Conservation (phyloP, 2,329 filamentous ascomycete genomes). For the Talaromyces funiculosus region DNA sequence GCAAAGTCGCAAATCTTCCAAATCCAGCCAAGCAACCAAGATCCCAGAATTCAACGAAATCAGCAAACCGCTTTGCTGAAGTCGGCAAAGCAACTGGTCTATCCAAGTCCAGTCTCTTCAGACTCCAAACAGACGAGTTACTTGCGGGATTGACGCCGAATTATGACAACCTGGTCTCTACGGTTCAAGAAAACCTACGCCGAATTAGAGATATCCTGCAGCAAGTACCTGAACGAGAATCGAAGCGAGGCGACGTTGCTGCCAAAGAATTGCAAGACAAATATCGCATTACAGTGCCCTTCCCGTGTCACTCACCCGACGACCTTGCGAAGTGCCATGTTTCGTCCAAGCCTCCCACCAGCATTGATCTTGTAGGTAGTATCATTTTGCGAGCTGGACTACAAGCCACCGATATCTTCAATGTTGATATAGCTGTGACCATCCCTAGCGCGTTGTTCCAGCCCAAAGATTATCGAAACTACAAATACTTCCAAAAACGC, state of each 20-base stretch:
- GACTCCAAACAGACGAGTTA: constrained; percentile 61
- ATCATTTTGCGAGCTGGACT: constrained; percentile 71
- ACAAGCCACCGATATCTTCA: constrained; percentile 50
- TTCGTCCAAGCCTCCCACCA: constrained; percentile 66
- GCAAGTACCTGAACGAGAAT: constrained; percentile 46
- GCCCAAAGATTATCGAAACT: constrained; percentile 88
- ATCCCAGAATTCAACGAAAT: not conserved
- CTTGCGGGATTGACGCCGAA: constrained; percentile 53
- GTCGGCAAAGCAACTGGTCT: constrained; percentile 43
- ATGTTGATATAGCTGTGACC: constrained; percentile 77
- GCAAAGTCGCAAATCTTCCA: not conserved
- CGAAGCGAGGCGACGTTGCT: constrained; percentile 58
- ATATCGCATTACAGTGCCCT: constrained; percentile 69
- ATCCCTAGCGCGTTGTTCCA: constrained; percentile 79
- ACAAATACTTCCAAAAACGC: constrained; percentile 90
- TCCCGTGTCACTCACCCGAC: constrained; percentile 71
- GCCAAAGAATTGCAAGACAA: constrained; percentile 61
- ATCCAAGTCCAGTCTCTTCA: constrained; percentile 64
- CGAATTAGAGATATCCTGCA: constrained; percentile 55
- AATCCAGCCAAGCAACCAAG: constrained; percentile 14
- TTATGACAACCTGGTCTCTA: constrained; percentile 51
- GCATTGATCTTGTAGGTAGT: constrained; percentile 84
- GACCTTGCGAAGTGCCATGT: constrained; percentile 77
- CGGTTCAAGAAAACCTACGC: constrained; percentile 50
- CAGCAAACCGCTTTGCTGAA: constrained; percentile 25